phyloP scores from a whole-genome alignment of 2,329 filamentous ascomycete genomes.

The Ceratocystis huliohia region DNA sequence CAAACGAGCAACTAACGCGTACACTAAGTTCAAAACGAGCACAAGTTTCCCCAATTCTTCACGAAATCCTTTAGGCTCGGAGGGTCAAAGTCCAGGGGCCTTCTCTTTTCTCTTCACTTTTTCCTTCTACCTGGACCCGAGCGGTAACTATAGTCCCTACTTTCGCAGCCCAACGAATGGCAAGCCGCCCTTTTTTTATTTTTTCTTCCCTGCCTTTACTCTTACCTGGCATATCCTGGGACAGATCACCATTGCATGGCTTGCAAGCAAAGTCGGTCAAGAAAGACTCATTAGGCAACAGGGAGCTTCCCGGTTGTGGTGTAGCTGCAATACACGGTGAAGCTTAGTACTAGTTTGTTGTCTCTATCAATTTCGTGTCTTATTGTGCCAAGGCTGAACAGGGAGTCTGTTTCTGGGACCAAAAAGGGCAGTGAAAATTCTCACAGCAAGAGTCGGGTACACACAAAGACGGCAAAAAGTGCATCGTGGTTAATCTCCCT shows the following conservation, averaged over 20 bases:
- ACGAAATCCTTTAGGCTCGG: too few species aligned
- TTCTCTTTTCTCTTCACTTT: too few species aligned
- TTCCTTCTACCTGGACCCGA: too few species aligned
- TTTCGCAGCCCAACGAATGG: neutral
- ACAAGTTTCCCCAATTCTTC: too few species aligned
- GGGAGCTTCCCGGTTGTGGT: neutral
- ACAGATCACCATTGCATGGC: neutral
- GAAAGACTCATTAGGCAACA: neutral
- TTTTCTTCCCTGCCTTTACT: neutral
- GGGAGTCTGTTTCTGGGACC: neutral
- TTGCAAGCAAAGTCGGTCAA: neutral
- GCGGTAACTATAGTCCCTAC: neutral
- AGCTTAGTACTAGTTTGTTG: neutral
- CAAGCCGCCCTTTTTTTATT: neutral
- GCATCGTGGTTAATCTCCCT: neutral
- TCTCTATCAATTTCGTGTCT: neutral
- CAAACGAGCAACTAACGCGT: too few species aligned
- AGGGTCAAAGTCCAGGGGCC: too few species aligned
- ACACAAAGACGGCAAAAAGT: neutral
- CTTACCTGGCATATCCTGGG: neutral
- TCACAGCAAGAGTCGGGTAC: neutral
- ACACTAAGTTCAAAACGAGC: too few species aligned
- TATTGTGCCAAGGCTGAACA: conserved; percentile 1
- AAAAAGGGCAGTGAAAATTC: neutral
- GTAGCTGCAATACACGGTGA: neutral